Conservation (phyloP, 805 yeast genomes). For the Hanseniaspora opuntiae region DNA sequence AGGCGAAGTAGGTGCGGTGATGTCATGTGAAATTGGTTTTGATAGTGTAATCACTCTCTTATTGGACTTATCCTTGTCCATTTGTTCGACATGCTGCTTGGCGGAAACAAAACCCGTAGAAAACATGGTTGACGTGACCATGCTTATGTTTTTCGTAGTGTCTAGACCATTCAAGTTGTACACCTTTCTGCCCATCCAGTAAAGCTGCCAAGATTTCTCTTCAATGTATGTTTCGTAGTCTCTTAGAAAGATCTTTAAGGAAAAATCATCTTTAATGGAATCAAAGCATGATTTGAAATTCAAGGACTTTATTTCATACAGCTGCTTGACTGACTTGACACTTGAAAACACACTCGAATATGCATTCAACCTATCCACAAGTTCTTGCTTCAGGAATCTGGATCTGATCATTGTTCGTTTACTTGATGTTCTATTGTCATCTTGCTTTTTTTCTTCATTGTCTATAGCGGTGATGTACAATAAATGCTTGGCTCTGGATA, state of each 20-base stretch:
- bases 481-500: constrained; percentile 62
- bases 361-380: constrained; percentile 21
- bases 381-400: constrained; percentile 21
- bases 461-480: constrained; percentile 31
- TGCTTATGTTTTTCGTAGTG: constrained; percentile 9
- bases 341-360: constrained; percentile 20
- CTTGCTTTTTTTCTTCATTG: constrained; percentile 14
- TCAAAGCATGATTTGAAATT: constrained; percentile 9
- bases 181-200: constrained; percentile 22
- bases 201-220: constrained; percentile 20
- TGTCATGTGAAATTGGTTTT: not conserved
- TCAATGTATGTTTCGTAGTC: constrained; percentile 22
- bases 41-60: not conserved
- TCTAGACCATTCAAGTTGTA: constrained; percentile 17
- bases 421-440: not conserved
- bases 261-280: constrained; percentile 13
- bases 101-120: constrained; percentile 22
- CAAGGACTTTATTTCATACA: constrained; percentile 17
- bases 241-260: constrained; percentile 18
- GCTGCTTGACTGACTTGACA: constrained; percentile 15
- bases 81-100: constrained; percentile 14
- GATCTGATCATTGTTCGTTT: constrained; percentile 14
- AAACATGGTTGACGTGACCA: not conserved
- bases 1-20: not conserved
- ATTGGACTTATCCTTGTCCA: not conserved